Conservation (phyloP, 805 yeast genomes). For the Kodamaea laetipori region DNA sequence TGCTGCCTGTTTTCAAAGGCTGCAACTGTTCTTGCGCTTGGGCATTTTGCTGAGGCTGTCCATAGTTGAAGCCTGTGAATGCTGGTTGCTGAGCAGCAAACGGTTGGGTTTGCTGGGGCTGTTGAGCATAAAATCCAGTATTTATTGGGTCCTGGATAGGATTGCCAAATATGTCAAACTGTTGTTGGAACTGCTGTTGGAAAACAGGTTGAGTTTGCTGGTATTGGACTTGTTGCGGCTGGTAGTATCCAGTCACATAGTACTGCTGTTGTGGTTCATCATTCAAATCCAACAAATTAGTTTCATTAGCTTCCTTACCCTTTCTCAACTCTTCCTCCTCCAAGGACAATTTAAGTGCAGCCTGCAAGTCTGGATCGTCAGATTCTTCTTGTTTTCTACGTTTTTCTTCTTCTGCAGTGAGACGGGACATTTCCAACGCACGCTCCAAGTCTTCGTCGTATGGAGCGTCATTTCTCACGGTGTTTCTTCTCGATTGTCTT, state of each 20-base stretch:
- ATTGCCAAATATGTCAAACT: slow-evolving; percentile 66
- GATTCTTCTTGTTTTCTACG: slow-evolving; percentile 50
- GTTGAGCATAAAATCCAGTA: slow-evolving; percentile 53
- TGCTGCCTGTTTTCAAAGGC: slow-evolving; percentile 70
- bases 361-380: slow-evolving; percentile 63
- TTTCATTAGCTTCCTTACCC: slow-evolving; percentile 41
- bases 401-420: slow-evolving; percentile 84
- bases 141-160: slow-evolving; percentile 57
- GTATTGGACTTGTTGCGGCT: slow-evolving; percentile 14
- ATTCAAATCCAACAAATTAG: slow-evolving; percentile 56
- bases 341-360: slow-evolving; percentile 68
- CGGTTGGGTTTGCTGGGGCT: slow-evolving; percentile 26
- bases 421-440: slow-evolving; percentile 77
- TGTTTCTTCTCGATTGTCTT: slow-evolving; percentile 19
- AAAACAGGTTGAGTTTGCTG: slow-evolving; percentile 21
- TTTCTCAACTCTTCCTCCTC: slow-evolving; percentile 77
- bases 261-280: slow-evolving; percentile 38
- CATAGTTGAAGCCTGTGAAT: slow-evolving; percentile 33
- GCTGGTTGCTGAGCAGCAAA: slow-evolving; percentile 32
- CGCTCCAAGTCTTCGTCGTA: slow-evolving; percentile 75
- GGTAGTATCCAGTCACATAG: slow-evolving; percentile 19
- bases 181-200: slow-evolving; percentile 27
- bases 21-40: slow-evolving; percentile 39
- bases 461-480: slow-evolving; percentile 37
- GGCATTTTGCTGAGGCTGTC: slow-evolving; percentile 33